Evolutionary conservation across 139 green algal species (phyloP).

Genomic region (Picochlorum sp.): DNA sequence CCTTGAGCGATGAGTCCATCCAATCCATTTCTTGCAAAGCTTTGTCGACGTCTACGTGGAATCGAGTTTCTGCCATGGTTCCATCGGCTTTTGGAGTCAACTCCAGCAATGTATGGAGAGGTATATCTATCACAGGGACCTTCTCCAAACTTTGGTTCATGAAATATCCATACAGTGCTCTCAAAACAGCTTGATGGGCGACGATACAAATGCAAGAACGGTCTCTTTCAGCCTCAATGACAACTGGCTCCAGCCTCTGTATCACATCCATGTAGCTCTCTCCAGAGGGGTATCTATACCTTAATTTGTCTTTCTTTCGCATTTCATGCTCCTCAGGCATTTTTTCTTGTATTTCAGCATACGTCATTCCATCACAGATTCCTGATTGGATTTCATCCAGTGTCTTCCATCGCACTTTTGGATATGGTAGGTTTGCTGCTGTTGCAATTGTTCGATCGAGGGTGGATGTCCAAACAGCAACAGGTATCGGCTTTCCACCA

Average conservation of each 20-base stretch:
- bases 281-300: conserved; percentile 81
- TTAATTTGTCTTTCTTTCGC: conserved; percentile 79
- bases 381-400: conserved; percentile 82
- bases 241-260: conserved; percentile 78
- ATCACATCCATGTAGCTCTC: conserved; percentile 90
- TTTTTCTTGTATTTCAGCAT: conserved; percentile 61
- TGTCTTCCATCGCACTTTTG: conserved; percentile 87
- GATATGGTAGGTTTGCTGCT: conserved; percentile 65
- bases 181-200: conserved; percentile 79
- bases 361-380: conserved; percentile 80
- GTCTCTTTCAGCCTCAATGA: conserved; percentile 87
- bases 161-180: conserved; percentile 85
- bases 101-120: conserved; percentile 89
- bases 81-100: conserved; percentile 74
- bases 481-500: conserved; percentile 41
- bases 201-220: conserved; percentile 74
- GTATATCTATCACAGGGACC: conserved; percentile 72
- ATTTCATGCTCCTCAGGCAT: conserved; percentile 68
- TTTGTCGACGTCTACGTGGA: conserved; percentile 40
- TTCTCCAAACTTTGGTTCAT: conserved; percentile 47
- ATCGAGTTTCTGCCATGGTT: conserved; percentile 65
- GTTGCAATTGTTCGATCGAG: conserved; percentile 88
- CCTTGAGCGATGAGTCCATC: background rate
- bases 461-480: conserved; percentile 92
- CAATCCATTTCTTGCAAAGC: conserved; percentile 5